A percentile compares a stretch with the other conserved stretches of the same genome.
These are phyloP conservation scores for Solanum hybrid DNA, from an alignment of 305 asterid species.

Conservation along the genomic window DNA sequence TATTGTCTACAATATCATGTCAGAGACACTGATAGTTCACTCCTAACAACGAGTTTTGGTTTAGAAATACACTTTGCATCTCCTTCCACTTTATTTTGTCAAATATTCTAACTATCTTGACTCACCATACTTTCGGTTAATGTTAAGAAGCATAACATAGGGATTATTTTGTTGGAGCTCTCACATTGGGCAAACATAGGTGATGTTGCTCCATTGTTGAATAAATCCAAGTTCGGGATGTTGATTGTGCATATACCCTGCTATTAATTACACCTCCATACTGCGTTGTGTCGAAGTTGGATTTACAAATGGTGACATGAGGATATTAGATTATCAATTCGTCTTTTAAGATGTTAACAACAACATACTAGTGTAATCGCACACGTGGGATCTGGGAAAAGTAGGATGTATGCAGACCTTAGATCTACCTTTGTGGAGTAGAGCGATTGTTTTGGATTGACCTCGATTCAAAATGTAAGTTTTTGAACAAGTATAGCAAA, in stretches of 20 bases:
- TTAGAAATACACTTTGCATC: not conserved
- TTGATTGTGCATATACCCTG: not conserved
- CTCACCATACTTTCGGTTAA: not conserved
- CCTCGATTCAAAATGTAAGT: not conserved
- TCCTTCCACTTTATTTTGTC: not conserved
- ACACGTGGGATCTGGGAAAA: not conserved
- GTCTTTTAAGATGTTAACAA: not conserved
- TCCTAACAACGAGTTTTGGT: not conserved
- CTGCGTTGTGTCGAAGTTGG: not conserved
- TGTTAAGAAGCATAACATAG: not conserved
- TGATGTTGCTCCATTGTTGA: not conserved
- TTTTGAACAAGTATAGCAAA: not conserved
- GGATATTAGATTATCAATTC: not conserved
- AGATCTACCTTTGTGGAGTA: not conserved
- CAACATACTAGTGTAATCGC: not conserved
- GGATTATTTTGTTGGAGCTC: not conserved
- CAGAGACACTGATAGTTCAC: not conserved
- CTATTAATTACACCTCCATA: not conserved
- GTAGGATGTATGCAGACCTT: not conserved
- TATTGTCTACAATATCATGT: not conserved
- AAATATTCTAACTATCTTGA: not conserved
- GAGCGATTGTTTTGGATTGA: not conserved
- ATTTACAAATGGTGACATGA: not conserved
- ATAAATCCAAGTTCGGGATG: not conserved
- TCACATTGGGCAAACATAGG: not conserved